These are phyloP conservation scores for Pseudopithomyces chartarum DNA, from an alignment of 2,329 filamentous ascomycete species.

Conservation along the genomic window DNA sequence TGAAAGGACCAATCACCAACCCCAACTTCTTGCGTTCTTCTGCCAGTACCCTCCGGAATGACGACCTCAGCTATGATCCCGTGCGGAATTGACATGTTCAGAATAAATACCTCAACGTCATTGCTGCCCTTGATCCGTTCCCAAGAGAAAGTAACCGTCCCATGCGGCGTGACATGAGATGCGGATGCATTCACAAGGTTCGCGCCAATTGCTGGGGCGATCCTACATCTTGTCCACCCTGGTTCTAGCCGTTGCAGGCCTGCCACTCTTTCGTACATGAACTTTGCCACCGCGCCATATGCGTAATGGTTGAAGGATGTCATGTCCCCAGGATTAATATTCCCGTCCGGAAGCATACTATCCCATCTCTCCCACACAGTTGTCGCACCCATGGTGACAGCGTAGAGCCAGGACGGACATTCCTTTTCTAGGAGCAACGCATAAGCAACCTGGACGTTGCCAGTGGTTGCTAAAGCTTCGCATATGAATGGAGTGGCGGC, in stretches of 20 bases:
- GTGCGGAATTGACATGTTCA: not conserved
- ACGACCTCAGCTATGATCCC: not conserved
- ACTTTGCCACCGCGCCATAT: constrained; percentile 51
- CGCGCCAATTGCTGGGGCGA: not conserved
- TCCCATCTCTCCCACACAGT: constrained; percentile 60
- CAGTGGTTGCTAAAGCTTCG: not conserved
- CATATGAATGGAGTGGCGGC: constrained; percentile 7
- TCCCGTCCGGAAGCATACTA: constrained; percentile 51
- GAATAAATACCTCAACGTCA: not conserved
- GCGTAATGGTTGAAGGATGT: constrained; percentile 32
- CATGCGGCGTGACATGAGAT: not conserved
- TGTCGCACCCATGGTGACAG: constrained; percentile 52
- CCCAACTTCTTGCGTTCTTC: not conserved
- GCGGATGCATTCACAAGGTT: not conserved
- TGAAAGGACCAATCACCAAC: not conserved
- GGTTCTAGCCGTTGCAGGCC: constrained; percentile 47
- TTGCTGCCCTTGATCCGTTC: not conserved
- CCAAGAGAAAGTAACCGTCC: not conserved
- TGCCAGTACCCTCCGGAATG: not conserved
- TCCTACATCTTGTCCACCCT: constrained; percentile 19
- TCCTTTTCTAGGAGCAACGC: constrained; percentile 53
- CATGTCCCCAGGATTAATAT: constrained; percentile 53
- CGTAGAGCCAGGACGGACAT: constrained; percentile 55
- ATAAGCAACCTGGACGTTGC: constrained; percentile 34
- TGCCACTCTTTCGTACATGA: constrained; percentile 50